These are phyloP conservation scores for Tulasnella sp. DNA, from an alignment of 768 basidiomycete genomes.

Conservation along the genomic window DNA sequence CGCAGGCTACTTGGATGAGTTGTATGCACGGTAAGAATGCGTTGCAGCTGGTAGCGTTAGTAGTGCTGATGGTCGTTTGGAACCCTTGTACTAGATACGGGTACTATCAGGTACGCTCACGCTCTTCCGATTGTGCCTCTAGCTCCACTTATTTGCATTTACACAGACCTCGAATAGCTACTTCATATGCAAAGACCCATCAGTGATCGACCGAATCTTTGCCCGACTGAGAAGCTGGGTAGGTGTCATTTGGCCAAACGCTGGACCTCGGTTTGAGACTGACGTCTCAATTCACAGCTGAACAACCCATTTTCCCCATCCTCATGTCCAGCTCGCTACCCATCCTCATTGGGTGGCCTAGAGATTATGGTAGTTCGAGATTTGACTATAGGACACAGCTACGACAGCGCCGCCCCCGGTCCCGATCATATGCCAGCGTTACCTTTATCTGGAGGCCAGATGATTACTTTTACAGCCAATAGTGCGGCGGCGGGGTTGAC, in stretches of 20 bases:
- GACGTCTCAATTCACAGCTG: background rate
- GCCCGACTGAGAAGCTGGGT: constrained; percentile 41
- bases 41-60: background rate
- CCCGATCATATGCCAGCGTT: constrained; percentile 34
- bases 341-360: constrained; percentile 32
- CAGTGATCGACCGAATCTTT: constrained; percentile 62
- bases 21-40: constrained; percentile 23
- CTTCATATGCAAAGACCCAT: constrained; percentile 55
- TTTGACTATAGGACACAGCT: constrained; percentile 51
- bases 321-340: background rate
- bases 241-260: background rate
- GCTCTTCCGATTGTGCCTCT: background rate
- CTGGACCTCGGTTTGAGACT: background rate
- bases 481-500: constrained; percentile 29
- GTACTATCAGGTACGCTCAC: constrained; percentile 52
- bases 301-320: background rate
- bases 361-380: constrained; percentile 57
- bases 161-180: constrained; percentile 72
- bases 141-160: background rate
- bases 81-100: constrained; percentile 42
- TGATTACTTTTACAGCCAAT: constrained; percentile 67
- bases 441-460: constrained; percentile 69
- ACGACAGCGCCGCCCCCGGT: constrained; percentile 53
- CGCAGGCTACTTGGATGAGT: constrained; percentile 42
- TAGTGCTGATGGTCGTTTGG: background rate